A percentile compares a stretch with the other conserved stretches of the same genome.
phyloP scores from a whole-genome alignment of 2,329 filamentous ascomycete species.

The Trichoderma atrobrunneum region DNA sequence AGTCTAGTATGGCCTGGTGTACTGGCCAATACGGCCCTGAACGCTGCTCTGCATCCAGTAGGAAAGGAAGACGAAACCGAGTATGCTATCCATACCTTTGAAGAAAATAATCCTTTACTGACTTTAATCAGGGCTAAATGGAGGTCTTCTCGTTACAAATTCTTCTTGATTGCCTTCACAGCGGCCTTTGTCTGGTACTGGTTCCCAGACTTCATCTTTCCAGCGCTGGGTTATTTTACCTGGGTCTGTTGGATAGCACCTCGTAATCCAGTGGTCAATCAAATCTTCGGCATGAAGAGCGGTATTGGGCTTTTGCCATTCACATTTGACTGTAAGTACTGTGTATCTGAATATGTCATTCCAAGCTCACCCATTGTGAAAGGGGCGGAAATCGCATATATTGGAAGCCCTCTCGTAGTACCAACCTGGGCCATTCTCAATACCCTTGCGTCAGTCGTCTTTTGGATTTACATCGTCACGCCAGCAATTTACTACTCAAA shows the following conservation, averaged over 20 bases:
- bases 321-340: constrained; percentile 40
- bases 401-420: constrained; percentile 40
- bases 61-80: constrained; percentile 30
- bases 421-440: constrained; percentile 48
- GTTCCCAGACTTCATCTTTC: constrained; percentile 49
- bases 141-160: constrained; percentile 40
- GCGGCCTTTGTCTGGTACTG: constrained; percentile 47
- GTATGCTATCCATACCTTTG: constrained; percentile 28
- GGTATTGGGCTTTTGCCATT: constrained; percentile 40
- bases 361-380: not conserved
- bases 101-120: not conserved
- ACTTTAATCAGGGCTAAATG: constrained; percentile 25
- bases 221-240: constrained; percentile 43
- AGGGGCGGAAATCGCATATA: constrained; percentile 37
- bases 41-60: constrained; percentile 40
- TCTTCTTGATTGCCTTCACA: constrained; percentile 42
- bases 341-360: not conserved
- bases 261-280: constrained; percentile 45
- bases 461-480: constrained; percentile 45
- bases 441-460: constrained; percentile 46
- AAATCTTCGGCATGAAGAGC: constrained; percentile 48
- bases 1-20: constrained; percentile 53
- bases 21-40: constrained; percentile 47
- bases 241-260: constrained; percentile 50
- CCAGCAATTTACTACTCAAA: constrained; percentile 48